phyloP scores from a whole-genome alignment of 2,329 filamentous ascomycete genomes.

The Alternaria rosae region DNA sequence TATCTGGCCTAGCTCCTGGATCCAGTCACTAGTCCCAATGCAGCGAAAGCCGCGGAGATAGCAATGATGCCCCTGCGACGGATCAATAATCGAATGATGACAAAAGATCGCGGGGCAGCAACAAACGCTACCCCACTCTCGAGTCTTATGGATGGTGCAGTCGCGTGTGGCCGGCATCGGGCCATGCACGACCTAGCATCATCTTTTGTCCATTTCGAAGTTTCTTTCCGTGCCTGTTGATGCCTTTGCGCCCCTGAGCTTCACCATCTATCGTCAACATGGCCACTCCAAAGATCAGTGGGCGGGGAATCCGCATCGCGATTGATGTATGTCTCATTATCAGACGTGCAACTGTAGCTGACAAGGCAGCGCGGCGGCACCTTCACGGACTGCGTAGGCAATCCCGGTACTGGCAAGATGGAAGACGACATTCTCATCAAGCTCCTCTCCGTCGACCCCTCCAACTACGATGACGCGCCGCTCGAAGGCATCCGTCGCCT shows the following conservation, averaged over 20 bases:
- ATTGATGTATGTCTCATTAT: constrained; percentile 58
- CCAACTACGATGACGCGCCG: constrained; percentile 89
- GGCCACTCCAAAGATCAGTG: constrained; percentile 33
- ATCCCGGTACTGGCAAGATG: constrained; percentile 72
- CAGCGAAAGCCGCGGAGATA: neutral
- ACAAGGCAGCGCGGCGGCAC: constrained; percentile 74
- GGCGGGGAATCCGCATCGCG: constrained; percentile 74
- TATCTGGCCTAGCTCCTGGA: neutral
- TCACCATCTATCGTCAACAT: constrained; percentile 18
- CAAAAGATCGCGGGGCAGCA: constrained; percentile 19
- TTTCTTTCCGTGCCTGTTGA: neutral
- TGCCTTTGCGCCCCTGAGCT: neutral
- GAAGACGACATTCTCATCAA: constrained; percentile 83
- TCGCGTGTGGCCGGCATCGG: constrained; percentile 1
- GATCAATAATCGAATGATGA: constrained; percentile 8
- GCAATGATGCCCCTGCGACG: neutral
- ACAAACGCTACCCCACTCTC: constrained; percentile 12
- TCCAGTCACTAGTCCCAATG: neutral
- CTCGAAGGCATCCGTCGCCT: constrained; percentile 89
- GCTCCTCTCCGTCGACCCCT: constrained; percentile 86
- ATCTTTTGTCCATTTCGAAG: neutral
- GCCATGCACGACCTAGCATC: neutral
- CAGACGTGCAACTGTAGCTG: neutral
- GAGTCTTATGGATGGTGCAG: neutral
- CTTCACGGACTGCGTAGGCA: constrained; percentile 91